Evolutionary conservation across 371 early-diverging fungal species (phyloP), one percentile per base, ranked within the genome.

Genomic region (Massospora cicadina): DNA sequence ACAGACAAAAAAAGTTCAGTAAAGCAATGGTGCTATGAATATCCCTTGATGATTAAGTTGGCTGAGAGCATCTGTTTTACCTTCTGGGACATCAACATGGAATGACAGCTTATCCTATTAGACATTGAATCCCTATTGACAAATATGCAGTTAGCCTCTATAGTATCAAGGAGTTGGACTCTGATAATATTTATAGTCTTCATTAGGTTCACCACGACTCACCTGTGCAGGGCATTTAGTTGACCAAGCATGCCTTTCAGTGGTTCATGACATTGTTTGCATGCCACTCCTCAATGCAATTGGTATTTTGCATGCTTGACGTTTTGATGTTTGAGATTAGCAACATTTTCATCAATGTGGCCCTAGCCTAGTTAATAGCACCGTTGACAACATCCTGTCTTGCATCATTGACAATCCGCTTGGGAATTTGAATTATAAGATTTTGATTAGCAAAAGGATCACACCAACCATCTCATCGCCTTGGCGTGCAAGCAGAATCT

Each of bases 261-360:
- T 91, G 95, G 95, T 93, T 95, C 74, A 83, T 93, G 84, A 94
- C 98, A 0, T 68, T 94, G 64, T 95, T 98, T 75, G 92, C 95
- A 0, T 95, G 89, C 78, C 85, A 87, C 32, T 90, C 95, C 70
- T 95, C 96, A 0, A 73, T 95, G 26, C 80, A 84, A n/a, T 73
- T 90, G 62, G 93, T 94, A 2, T 86, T 86, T 69, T 81, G 95
- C 0, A 84, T 97, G 55, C 87, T 88, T 66, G 98, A 97, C 71
- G 79, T 93, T 32, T 77, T 97, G 23, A 83, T 97, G 65, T 87
- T 89, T n/a, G 93, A 95, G 71, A 95, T 95, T 1, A 70, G 87
- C 26, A 91, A 93, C 32, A 73, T 83, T 0, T 72, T 94, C 26
- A 78, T 90, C 67, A 78, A 88, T 2, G 83, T 95, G 54, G 82